phyloP scores from a whole-genome alignment of 345 rosid genomes.

The Citrus sinensis region DNA sequence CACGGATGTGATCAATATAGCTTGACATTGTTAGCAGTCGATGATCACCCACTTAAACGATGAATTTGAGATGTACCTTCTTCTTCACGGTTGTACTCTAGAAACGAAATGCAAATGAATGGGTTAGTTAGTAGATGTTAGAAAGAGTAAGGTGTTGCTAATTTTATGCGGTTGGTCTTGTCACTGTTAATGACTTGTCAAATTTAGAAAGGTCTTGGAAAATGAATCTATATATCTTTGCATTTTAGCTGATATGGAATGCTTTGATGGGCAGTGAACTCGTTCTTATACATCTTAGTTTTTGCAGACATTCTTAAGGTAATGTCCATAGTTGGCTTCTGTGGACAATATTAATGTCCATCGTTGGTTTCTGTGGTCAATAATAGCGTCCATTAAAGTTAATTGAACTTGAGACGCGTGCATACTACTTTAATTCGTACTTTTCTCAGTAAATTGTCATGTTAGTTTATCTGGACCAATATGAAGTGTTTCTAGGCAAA shows the following conservation, averaged over 20 bases:
- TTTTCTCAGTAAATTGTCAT: neutral
- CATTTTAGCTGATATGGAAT: neutral
- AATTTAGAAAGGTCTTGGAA: conserved; percentile 3
- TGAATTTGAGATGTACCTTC: neutral
- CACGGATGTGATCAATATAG: neutral
- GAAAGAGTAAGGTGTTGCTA: neutral
- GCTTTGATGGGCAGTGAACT: neutral
- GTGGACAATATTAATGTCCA: neutral
- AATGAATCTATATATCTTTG: neutral
- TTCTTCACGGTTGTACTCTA: neutral
- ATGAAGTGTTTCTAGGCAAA: neutral
- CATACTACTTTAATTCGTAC: neutral
- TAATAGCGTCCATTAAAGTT: neutral
- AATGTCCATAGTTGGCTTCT: neutral
- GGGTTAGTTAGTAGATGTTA: no score
- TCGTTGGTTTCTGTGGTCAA: neutral
- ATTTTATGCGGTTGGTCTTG: neutral
- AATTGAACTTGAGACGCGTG: neutral
- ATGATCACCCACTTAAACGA: neutral
- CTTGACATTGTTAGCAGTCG: neutral
- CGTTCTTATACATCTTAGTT: neutral
- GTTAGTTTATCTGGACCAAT: neutral
- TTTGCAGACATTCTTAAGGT: neutral
- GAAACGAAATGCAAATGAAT: conserved; percentile 1
- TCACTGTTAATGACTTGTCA: neutral